Evolutionary conservation across 2,329 filamentous ascomycete species (phyloP), one percentile per base, ranked within the genome.

Genomic region (Paramyrothecium roridum): DNA sequence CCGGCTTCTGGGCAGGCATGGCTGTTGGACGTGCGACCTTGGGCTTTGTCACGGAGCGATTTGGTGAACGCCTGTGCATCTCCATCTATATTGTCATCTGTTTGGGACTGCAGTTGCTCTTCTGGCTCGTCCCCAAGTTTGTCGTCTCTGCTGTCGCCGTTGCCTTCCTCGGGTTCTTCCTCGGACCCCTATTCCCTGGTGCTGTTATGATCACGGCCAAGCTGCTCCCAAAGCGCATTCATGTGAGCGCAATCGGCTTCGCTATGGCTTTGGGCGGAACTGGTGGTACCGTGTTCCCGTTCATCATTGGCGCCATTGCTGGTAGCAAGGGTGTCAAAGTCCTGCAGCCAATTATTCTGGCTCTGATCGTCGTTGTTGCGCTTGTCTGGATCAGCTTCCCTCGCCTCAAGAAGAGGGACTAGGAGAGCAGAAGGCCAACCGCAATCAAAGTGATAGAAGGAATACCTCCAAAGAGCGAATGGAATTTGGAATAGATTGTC

Each of bases 1-100:
- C 88, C 0, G 89, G 88, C 0, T 93, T 91, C 71, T 93, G 89
- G 89, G 80, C 88, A n/a, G 89, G 89, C 1, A 82, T 91, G 63
- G 90, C 88, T 0, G 70, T 88, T 0, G 89, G 89, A 0, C 77
- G 89, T 1, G 75, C 91, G 1, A 67, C 81, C 0, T 71, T 92
- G 3, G 87, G 88, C 0, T 91, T 92, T 58, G 79, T 91, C 1
- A 92, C 89, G 0, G 84, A 87, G 6, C 73, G 79, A 1, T 77
- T 86, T 16, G 89, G 88, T 0, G 89, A 91, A 67, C 84, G 86
- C 50, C 63, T 80, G 3, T 80, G 82, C 52, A 73, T 86, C 19
- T 67, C 74, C n/a, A 70, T 79, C 21, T 92, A 92, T 68, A 78
- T 91, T 7, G 71, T 76, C 4, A 67, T 84, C 8, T 80, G 81